Percentiles rank a stretch among this genome's conserved stretches.
phyloP scores from a whole-genome alignment of 257 asterid genomes.

The Penstemon eatonii region DNA sequence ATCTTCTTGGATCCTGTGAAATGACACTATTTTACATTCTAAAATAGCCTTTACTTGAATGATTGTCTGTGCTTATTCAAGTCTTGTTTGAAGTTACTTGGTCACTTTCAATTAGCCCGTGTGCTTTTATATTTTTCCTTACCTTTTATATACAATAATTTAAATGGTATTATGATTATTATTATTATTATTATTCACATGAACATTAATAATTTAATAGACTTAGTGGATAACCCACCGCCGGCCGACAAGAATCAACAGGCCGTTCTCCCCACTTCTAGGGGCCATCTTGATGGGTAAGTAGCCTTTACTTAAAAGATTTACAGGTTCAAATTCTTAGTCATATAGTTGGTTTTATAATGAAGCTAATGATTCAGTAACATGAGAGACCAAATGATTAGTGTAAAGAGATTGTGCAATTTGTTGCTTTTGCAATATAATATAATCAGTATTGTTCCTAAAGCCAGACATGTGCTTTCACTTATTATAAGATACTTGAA shows the following conservation, averaged over 20 bases:
- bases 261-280: conserved; percentile 60
- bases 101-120: neutral
- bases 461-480: conserved; percentile 53
- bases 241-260: conserved; percentile 50
- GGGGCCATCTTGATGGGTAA: conserved; percentile 43
- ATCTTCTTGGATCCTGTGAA: conserved; percentile 22
- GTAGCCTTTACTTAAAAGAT: conserved; percentile 42
- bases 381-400: conserved; percentile 71
- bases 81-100: neutral
- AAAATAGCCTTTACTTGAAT: neutral
- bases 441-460: conserved; percentile 39
- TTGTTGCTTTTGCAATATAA: conserved; percentile 38
- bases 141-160: neutral
- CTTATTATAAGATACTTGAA: conserved; percentile 33
- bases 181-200: conserved; percentile 5
- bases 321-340: conserved; percentile 49
- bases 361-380: conserved; percentile 70
- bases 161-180: neutral
- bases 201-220: conserved; percentile 32
- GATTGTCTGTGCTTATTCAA: conserved; percentile 3
- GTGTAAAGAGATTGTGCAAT: conserved; percentile 44
- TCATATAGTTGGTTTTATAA: conserved; percentile 29
- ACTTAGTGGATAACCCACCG: conserved; percentile 46
- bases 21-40: neutral
- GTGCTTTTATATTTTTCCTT: neutral